Base-by-base conservation (phyloP, 345 rosid genomes). In the Euclidium syriacum region DNA sequence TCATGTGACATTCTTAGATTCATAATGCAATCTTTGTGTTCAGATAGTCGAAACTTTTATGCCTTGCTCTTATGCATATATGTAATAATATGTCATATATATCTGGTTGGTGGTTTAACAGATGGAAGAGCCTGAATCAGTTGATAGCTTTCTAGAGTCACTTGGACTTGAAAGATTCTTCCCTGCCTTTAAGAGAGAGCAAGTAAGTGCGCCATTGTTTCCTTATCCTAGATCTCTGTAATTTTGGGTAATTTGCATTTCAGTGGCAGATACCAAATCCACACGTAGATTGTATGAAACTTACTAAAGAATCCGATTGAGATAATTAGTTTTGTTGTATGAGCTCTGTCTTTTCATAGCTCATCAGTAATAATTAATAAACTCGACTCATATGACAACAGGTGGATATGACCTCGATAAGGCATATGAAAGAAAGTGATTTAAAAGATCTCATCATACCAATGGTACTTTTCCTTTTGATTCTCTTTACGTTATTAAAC, bases 381-480 rank as follows among this genome's bases (percentile, higher is more conserved):
- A 59, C 25, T 40, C 33, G 46, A 19, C 50, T 68, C 22, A 62
- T 78, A 10, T 70, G 62, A 62, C 62, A 64, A 22, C 81, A 94
- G 99, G 85, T 94, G 71, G 97, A 94, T 77, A 89, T 94, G 96
- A 35, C 80, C 6, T 91, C 91, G 15, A 73, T 94, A 71, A 90
- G 72, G 82, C 97, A 85, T 78, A 94, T 94, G 99, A 82, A 90
- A 39, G 99, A 94, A 71, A 79, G 69, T 46, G 97, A 94, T 72
- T 83, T 94, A 34, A 94, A 87, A 78, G 99, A 94, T 71, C 76
- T 94, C 58, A 90, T 85, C 68, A 90, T 92, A 73, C 99, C 99
- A 46, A 94, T 90, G 99, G 99, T 94, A 83, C 47, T 48, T 51
- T n/a, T 60, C 9, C 54, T 55, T 62, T 46, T 59, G 23, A 9